Base-by-base conservation (phyloP, 2,329 filamentous ascomycete species). In the Colletotrichum lini region DNA sequence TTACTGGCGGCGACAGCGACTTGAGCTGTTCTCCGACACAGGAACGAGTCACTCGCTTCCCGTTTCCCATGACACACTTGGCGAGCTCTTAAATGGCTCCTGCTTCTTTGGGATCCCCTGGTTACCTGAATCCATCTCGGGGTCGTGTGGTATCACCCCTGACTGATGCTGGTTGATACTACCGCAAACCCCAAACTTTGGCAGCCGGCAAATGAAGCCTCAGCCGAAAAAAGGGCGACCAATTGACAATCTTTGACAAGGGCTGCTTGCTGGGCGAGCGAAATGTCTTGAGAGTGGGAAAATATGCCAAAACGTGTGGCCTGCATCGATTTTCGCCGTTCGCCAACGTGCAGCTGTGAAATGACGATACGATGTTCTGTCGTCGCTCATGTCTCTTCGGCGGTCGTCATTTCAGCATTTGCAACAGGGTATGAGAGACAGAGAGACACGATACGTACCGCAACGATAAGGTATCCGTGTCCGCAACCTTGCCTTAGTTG, bases 131-230 rank as follows among this genome's bases (percentile, higher is more conserved):
- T 53, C 50, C 50, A 64, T 65, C 23, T 47, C 23, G 38, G 35
- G 61, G 44, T 68, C 38, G 52, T 21, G 47, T 65, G 50, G 58
- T 40, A 38, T 21, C 50, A 21, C 26, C 30, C 30, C 21, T 50
- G 45, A 18, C 35, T 15, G 21, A 38, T 40, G 30, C 30, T 52
- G 45, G 59, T 52, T 40, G 59, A 61, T 61, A 40, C 45, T 52
- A 62, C 59, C 59, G 26, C 5, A 52, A 18, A 47, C 21, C 59
- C 44, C 15, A 38, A 40, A 4, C 18, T 53, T 45, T 63, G 65
- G 69, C 57, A 45, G 44, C 21, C 40, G 58, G 68, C 65, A 72
- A 69, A 72, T 72, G 65, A 72, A 68, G 47, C 65, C 38, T 56
- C 40, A 53, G 18, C 47, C 65, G 18, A 58, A 67, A 44, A 40